Conservation (phyloP, 1,139 yeast species). For the Zhuliangozyma blackwelliae region DNA sequence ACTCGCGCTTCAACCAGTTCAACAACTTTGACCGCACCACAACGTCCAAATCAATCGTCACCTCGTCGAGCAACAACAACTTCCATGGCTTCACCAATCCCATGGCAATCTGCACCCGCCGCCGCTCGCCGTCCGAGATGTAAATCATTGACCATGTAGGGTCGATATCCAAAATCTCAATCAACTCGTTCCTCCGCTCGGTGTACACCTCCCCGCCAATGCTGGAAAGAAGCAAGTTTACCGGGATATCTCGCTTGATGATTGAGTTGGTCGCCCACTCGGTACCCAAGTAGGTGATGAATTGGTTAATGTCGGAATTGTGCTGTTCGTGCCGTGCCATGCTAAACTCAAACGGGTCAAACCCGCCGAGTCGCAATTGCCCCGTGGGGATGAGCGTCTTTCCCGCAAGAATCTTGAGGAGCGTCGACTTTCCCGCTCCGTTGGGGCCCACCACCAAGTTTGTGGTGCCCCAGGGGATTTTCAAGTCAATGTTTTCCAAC, state of each 20-base stretch:
- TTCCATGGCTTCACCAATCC: constrained; percentile 91
- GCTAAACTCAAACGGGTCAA: constrained; percentile 83
- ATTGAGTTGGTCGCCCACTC: constrained; percentile 96
- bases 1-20: constrained; percentile 66
- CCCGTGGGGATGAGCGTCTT: constrained; percentile 82
- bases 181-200: constrained; percentile 71
- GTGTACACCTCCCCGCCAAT: constrained; percentile 76
- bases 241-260: constrained; percentile 87
- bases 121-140: constrained; percentile 90
- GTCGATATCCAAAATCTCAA: constrained; percentile 78
- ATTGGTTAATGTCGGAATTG: constrained; percentile 42
- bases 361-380: constrained; percentile 63
- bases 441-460: constrained; percentile 86
- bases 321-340: constrained; percentile 29
- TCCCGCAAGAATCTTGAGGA: constrained; percentile 81
- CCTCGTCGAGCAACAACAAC: constrained; percentile 81
- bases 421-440: constrained; percentile 95
- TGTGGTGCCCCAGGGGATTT: constrained; percentile 67
- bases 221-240: constrained; percentile 67
- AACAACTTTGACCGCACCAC: constrained; percentile 76
- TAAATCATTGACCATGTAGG: constrained; percentile 88
- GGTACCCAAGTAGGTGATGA: constrained; percentile 80
- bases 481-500: constrained; percentile 55
- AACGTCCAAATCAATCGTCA: constrained; percentile 93
- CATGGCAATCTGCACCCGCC: constrained; percentile 92